Conservation (phyloP, 768 basidiomycete genomes). For the Lactarius sp. region DNA sequence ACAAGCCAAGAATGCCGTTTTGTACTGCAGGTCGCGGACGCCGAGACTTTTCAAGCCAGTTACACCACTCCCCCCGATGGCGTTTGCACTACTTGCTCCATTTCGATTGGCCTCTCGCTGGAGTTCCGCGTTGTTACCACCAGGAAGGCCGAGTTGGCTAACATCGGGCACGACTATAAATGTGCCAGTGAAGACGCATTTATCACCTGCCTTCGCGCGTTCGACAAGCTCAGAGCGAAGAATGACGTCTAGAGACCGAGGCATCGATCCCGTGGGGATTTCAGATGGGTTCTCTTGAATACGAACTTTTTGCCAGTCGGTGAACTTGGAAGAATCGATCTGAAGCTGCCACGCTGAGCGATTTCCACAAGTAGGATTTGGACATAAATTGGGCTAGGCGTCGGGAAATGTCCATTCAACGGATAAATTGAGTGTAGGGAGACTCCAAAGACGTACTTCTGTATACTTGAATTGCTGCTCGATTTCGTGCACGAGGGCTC, state of each 20-base stretch:
- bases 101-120: conserved; percentile 77
- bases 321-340: conserved; percentile 94
- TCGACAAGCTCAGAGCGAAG: conserved; percentile 94
- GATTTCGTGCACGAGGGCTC: conserved; percentile 81
- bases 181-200: conserved; percentile 95
- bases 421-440: conserved; percentile 10
- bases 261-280: conserved; percentile 98
- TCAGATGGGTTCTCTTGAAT: conserved; percentile 99
- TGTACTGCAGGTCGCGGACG: conserved; percentile 94
- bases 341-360: conserved; percentile 87
- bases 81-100: conserved; percentile 53
- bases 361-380: conserved; percentile 92
- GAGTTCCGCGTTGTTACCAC: conserved; percentile 87
- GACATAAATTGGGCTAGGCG: conserved; percentile 81
- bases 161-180: conserved; percentile 99
- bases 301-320: conserved; percentile 98
- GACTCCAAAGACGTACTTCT: conserved; percentile 50
- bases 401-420: not conserved
- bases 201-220: conserved; percentile 98
- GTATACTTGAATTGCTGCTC: conserved; percentile 99
- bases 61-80: conserved; percentile 74
- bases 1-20: conserved; percentile 96
- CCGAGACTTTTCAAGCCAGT: conserved; percentile 92
- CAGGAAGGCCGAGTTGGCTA: conserved; percentile 89
- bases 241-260: conserved; percentile 92